Evolutionary conservation across 208 protist genomes (phyloP), one percentile per base, ranked within the genome.

Genomic region (Acanthamoeba healyi): DNA sequence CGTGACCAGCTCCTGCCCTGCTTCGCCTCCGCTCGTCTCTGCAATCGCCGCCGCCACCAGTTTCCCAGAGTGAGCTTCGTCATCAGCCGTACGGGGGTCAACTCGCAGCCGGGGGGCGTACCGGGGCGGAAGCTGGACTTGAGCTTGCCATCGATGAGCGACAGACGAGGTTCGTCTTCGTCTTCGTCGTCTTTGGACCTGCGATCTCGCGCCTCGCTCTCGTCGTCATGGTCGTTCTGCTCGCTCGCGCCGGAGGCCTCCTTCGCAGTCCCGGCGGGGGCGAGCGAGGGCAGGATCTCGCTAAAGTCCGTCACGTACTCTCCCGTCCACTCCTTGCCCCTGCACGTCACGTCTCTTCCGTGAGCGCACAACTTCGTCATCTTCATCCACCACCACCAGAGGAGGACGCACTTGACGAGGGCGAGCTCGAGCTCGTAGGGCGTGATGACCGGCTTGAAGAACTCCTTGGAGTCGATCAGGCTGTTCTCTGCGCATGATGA

Each of bases 391-490:
- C n/a, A n/a, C n/a, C n/a, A n/a, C n/a, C n/a, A n/a, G n/a, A n/a
- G n/a, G n/a, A n/a, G n/a, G n/a, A 42, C 93, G 61, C 42, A 95
- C 72, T 65, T 82, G 26, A 40, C 40, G 79, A 96, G 84, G 42
- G 95, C 95, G 19, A 97, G 17, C 36, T 97, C 94, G 4, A 97
- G 58, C 84, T 97, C 97, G 58, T 96, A 97, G 49, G 96, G 96
- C 32, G 96, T 97, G 36, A 97, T 92, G 81, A 97, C 92, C 32
- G 96, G 96, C 89, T 95, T 95, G 65, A 84, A 96, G 65, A 95
- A 97, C 5, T 97, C 96, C 42, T 94, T 93, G 14, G 95, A 96
- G 36, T 97, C 95, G 15, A 97, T 67, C 19, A 97, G 29, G 29
- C 93, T 77, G 46, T 96, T 97, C 38, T 97, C 96, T 26, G 95